These are phyloP conservation scores for Grosmannia huntii DNA, from an alignment of 2,329 filamentous ascomycete species.

Conservation along the genomic window DNA sequence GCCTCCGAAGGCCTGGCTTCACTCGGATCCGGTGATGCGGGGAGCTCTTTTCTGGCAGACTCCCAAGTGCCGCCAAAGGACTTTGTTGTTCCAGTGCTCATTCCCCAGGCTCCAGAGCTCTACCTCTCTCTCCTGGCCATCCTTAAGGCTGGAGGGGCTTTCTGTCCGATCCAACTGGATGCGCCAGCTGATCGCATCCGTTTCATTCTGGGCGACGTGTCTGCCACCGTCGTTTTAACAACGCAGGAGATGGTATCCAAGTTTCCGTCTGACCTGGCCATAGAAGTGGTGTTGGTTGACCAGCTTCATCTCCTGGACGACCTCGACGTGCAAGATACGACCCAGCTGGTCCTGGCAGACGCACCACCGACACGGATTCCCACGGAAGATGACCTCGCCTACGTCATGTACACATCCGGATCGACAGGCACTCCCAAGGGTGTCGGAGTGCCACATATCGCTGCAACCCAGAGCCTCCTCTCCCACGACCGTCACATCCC, in stretches of 20 bases:
- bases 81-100: slow-evolving; percentile 58
- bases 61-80: slow-evolving; percentile 7
- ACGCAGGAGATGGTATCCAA: slow-evolving; percentile 32
- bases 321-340: not conserved
- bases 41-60: too few species aligned
- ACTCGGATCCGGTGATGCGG: too few species aligned
- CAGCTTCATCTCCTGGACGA: slow-evolving; percentile 2
- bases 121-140: slow-evolving; percentile 69
- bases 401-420: slow-evolving; percentile 89
- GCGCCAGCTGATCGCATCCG: slow-evolving; percentile 61
- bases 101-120: slow-evolving; percentile 64
- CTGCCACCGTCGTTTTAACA: slow-evolving; percentile 56
- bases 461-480: slow-evolving; percentile 69
- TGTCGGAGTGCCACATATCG: slow-evolving; percentile 66
- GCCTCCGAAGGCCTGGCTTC: not conserved
- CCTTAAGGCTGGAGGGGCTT: slow-evolving; percentile 70
- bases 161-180: slow-evolving; percentile 74
- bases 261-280: slow-evolving; percentile 21
- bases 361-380: not conserved
- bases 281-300: slow-evolving; percentile 25
- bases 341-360: not conserved
- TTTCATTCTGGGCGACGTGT: slow-evolving; percentile 71
- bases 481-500: slow-evolving; percentile 73
- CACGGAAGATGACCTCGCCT: slow-evolving; percentile 45
- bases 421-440: slow-evolving; percentile 85